Evolutionary conservation across 1,139 yeast genomes (phyloP), one percentile per base, ranked within the genome.

Genomic region (Pichia sp.): DNA sequence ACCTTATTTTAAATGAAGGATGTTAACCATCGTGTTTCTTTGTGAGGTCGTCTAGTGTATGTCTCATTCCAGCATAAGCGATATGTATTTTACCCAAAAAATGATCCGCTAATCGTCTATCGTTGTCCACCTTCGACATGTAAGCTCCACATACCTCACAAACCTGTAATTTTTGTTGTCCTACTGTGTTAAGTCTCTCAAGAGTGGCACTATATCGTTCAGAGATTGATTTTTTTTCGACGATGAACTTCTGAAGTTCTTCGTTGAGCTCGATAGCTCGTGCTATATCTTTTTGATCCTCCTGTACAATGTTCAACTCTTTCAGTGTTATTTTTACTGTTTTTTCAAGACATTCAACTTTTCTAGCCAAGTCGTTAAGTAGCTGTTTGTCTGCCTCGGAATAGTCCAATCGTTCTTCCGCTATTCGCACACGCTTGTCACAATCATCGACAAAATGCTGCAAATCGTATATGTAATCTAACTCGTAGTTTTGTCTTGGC

Each of bases 131-230:
- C 55, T 95, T 74, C 4, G 96, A 87, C 51, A 93, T 73, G 65
- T 85, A 89, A 0, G 96, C 96, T 0, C 96, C 97, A 70, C 99
- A 93, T 2, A 82, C 83, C 59, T 82, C 87, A 70, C 99, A 93
- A 0, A 89, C 96, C 66, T 90, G 97, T 48, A 91, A 73, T 65
- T 87, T 87, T 62, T 91, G 98, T 64, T 87, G 96, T 1, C 95
- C 88, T 4, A 91, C 80, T 59, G 87, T 95, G 1, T 95, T 96
- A 6, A 85, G 79, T 60, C 82, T 85, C 54, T 88, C 96, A 8
- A 86, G 78, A 1, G 86, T 70, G 36, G 70, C 74, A 44, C 87
- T 70, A 10, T 88, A 83, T 45, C 73, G 73, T 49, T 77, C 79
- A 0, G 82, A 77, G 22, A 82, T 69, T 19, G 66, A 70, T 55